Percentiles rank a stretch among this genome's conserved stretches.
These are phyloP conservation scores for Lumnitzera littorea DNA, from an alignment of 345 rosid species.

Conservation along the genomic window DNA sequence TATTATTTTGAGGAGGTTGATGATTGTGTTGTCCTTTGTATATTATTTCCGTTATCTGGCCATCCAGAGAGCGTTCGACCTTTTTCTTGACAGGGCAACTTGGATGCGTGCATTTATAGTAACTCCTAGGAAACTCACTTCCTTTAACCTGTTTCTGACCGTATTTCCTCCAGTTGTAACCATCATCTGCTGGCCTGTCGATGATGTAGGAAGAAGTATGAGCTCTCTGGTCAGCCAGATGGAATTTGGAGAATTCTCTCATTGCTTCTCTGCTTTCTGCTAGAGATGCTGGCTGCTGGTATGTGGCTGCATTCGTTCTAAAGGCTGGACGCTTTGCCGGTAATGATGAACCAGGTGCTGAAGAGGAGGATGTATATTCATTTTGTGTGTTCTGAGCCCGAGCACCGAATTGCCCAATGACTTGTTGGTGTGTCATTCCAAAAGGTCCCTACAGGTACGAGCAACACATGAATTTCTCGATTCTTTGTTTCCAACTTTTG, in stretches of 20 bases:
- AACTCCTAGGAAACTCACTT: conserved; percentile 70
- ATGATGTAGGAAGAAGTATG: conserved; percentile 27
- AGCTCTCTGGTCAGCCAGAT: conserved; percentile 35
- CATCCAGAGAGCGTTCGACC: conserved; percentile 65
- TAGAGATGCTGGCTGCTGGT: conserved; percentile 23
- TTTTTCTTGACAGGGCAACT: conserved; percentile 80
- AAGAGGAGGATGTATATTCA: conserved; percentile 23
- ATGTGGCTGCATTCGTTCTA: conserved; percentile 9
- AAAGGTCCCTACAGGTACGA: conserved; percentile 35
- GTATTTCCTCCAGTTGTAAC: conserved; percentile 80
- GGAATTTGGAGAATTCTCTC: conserved; percentile 32
- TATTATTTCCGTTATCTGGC: conserved; percentile 74
- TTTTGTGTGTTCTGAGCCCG: conserved; percentile 45
- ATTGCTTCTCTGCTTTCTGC: conserved; percentile 17
- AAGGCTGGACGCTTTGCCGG: conserved; percentile 9
- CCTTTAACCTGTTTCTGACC: conserved; percentile 91
- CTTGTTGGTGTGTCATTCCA: conserved; percentile 73
- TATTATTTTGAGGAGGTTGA: conserved; percentile 51
- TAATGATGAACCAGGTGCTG: conserved; percentile 25
- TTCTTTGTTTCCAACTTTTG: too few relatives aligned
- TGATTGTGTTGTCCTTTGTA: conserved; percentile 81
- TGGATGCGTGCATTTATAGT: conserved; percentile 67
- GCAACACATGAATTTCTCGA: neutral
- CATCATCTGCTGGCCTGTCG: conserved; percentile 63
- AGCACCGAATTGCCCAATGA: conserved; percentile 54